Conservation (phyloP, 495 filamentous ascomycete genomes). For the Parmelia sp. region DNA sequence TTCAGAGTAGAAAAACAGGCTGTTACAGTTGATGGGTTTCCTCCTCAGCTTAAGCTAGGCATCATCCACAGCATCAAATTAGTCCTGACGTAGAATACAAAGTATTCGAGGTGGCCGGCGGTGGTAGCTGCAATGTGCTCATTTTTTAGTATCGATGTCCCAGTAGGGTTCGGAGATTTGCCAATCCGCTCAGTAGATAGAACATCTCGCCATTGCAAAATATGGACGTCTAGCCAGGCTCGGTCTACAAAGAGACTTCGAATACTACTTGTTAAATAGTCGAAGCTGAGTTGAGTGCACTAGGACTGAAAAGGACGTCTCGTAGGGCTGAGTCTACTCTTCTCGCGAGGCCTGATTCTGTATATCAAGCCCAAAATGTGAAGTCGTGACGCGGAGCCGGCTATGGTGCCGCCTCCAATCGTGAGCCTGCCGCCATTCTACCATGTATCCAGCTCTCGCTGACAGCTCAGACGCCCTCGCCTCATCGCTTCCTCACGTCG, state of each 20-base stretch:
- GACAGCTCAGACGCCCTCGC: constrained; percentile 13
- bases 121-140: too few species aligned
- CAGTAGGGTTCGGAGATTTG: neutral
- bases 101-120: too few species aligned
- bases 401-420: constrained; percentile 16
- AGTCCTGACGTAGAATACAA: too few species aligned
- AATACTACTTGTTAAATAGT: neutral
- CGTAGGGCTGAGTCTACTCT: neutral
- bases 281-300: neutral
- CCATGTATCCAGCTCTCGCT: neutral
- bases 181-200: neutral
- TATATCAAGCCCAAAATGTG: constrained; percentile 4
- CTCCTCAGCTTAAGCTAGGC: too few species aligned
- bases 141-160: too few species aligned
- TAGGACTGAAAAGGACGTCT: neutral
- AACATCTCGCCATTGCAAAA: neutral
- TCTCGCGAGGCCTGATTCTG: neutral
- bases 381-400: neutral
- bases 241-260: too few species aligned
- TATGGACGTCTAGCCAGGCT: neutral
- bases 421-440: neutral
- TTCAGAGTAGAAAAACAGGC: too few species aligned
- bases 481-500: constrained; percentile 16
- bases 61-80: too few species aligned
- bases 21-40: too few species aligned